Percentiles rank a stretch among this genome's conserved stretches.
These are phyloP conservation scores for Rhizoclosmatium sp. DNA, from an alignment of 192 early-diverging fungal species.

Conservation along the genomic window DNA sequence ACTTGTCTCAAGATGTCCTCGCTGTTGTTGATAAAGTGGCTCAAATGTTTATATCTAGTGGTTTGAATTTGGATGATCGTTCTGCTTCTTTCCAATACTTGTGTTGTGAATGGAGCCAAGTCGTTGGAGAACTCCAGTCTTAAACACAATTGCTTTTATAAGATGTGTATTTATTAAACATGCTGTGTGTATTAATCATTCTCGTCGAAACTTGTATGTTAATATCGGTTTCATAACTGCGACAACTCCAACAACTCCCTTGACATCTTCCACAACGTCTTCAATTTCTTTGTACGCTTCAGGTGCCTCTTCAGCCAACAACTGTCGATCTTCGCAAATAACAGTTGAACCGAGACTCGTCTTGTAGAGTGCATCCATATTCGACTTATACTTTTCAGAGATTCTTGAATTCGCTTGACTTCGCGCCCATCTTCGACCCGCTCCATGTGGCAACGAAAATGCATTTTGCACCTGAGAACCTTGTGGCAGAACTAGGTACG, in stretches of 20 bases:
- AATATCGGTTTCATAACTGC: conserved; percentile 61
- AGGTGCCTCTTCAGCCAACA: conserved; percentile 67
- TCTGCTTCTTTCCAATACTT: too few relatives aligned
- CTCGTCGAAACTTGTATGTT: conserved; percentile 59
- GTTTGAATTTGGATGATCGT: too few relatives aligned
- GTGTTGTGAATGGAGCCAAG: too few relatives aligned
- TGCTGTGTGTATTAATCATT: background rate
- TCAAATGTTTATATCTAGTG: too few relatives aligned
- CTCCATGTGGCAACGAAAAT: conserved; percentile 67
- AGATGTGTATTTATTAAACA: too few relatives aligned
- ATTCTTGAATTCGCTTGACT: conserved; percentile 46
- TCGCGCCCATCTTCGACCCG: conserved; percentile 59
- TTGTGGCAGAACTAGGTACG: conserved; percentile 62
- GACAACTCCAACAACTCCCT: conserved; percentile 46
- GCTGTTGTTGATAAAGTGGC: too few relatives aligned
- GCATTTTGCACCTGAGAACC: conserved; percentile 50
- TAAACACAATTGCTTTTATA: too few relatives aligned
- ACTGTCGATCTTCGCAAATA: conserved; percentile 61
- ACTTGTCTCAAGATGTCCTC: too few relatives aligned
- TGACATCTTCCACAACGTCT: conserved; percentile 58
- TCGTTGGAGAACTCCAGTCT: too few relatives aligned
- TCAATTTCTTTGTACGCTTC: conserved; percentile 69
- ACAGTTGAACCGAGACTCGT: conserved; percentile 61
- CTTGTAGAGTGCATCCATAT: conserved; percentile 14
- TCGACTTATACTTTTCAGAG: conserved; percentile 25